These are phyloP conservation scores for Tagetes patula DNA, from an alignment of 129 eudicot genomes.

Conservation along the genomic window DNA sequence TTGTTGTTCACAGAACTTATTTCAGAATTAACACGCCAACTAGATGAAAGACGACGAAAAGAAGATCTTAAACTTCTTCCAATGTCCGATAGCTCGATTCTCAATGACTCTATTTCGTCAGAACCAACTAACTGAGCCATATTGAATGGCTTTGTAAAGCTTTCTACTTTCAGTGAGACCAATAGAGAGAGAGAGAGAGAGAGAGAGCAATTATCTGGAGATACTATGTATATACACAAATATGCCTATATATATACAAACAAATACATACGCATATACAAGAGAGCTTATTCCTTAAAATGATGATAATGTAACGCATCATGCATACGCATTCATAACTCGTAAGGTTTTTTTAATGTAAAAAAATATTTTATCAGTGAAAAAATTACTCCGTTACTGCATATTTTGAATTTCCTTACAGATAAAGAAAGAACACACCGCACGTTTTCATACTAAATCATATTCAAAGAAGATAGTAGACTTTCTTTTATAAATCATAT, in stretches of 20 bases:
- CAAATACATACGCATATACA: slow-evolving; percentile 1
- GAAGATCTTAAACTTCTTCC: slow-evolving; percentile 45
- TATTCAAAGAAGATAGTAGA: slow-evolving; percentile 14
- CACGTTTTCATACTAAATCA: background rate
- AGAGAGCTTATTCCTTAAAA: slow-evolving; percentile 3
- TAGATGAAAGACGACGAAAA: slow-evolving; percentile 33
- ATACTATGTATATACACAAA: background rate
- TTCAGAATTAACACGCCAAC: slow-evolving; percentile 35
- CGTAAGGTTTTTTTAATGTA: too few species aligned
- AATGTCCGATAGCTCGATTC: slow-evolving; percentile 35
- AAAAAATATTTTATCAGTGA: background rate
- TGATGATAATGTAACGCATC: slow-evolving; percentile 17
- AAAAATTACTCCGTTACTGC: background rate
- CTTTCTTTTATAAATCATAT: background rate
- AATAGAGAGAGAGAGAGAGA: background rate
- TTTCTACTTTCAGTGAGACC: slow-evolving; percentile 11
- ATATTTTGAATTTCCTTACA: slow-evolving; percentile 2
- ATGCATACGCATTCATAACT: slow-evolving; percentile 12
- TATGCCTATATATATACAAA: background rate
- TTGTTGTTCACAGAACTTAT: slow-evolving; percentile 28
- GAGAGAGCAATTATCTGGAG: slow-evolving; percentile 8
- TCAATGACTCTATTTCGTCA: slow-evolving; percentile 38
- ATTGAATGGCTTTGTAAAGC: slow-evolving; percentile 17
- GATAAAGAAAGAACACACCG: slow-evolving; percentile 9
- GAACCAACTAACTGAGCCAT: slow-evolving; percentile 50